phyloP scores from a whole-genome alignment of 805 yeast genomes.

The Diddensiella caesifluorescens region DNA sequence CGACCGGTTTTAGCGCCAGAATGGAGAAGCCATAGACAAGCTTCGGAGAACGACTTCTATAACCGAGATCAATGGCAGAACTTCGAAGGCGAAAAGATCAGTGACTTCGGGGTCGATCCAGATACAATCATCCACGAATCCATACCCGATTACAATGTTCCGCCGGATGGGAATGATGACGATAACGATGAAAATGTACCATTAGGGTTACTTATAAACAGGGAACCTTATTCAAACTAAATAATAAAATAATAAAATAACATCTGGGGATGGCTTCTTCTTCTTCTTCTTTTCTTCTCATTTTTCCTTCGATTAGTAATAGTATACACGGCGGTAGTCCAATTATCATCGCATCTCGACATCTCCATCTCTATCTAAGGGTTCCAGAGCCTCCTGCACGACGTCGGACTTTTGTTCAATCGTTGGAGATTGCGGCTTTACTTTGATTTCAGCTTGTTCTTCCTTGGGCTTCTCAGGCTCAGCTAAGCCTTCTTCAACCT shows the following conservation, averaged over 20 bases:
- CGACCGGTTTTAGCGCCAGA: conserved; percentile 7
- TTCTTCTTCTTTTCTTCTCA: background rate
- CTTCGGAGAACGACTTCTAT: conserved; percentile 28
- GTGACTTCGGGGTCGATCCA: conserved; percentile 82
- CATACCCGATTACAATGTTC: background rate
- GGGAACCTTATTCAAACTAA: background rate
- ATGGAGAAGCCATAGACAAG: conserved; percentile 1
- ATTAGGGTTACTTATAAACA: conserved; percentile 5
- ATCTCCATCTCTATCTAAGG: conserved; percentile 31
- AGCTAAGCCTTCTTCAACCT: background rate
- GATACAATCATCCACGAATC: conserved; percentile 11
- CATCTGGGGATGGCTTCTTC: background rate
- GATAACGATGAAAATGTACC: conserved; percentile 7
- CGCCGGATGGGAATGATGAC: background rate
- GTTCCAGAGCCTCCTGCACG: background rate
- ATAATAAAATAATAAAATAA: conserved; percentile 1
- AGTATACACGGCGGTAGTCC: too few relatives aligned
- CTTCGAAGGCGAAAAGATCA: conserved; percentile 74
- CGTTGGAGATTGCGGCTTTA: conserved; percentile 1
- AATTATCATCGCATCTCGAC: conserved; percentile 24
- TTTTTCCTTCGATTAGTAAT: background rate
- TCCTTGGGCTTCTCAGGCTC: conserved; percentile 6
- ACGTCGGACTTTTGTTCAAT: background rate
- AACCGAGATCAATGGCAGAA: conserved; percentile 58
- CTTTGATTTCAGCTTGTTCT: conserved; percentile 20